phyloP scores from a whole-genome alignment of 2,329 filamentous ascomycete genomes.

The Pseudogymnoascus sp. region DNA sequence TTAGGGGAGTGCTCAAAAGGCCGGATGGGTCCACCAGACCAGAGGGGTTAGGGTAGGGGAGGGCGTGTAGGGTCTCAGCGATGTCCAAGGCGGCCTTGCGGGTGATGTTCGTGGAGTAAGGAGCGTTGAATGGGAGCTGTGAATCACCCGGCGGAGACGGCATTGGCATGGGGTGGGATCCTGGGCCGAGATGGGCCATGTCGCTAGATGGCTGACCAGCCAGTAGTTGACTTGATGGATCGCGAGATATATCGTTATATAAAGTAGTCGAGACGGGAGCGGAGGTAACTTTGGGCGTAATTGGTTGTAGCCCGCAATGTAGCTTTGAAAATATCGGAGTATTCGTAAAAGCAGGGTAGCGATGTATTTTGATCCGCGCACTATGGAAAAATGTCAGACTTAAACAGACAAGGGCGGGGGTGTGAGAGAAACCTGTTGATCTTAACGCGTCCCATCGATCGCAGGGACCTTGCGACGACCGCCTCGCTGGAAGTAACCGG shows the following conservation, averaged over 20 bases:
- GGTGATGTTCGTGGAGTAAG: slow-evolving; percentile 43
- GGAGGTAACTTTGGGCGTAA: slow-evolving; percentile 20
- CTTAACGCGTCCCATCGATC: slow-evolving; percentile 43
- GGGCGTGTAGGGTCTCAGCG: slow-evolving; percentile 37
- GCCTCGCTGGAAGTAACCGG: slow-evolving; percentile 34
- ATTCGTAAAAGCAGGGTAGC: slow-evolving; percentile 45
- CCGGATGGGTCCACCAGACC: neutral
- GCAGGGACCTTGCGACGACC: slow-evolving; percentile 37
- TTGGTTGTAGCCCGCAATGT: slow-evolving; percentile 41
- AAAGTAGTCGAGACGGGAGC: slow-evolving; percentile 1
- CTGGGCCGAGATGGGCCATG: neutral
- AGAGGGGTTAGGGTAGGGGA: slow-evolving; percentile 40
- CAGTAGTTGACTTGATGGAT: slow-evolving; percentile 10
- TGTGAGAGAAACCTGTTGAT: slow-evolving; percentile 36
- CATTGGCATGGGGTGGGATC: neutral
- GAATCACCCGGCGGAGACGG: neutral
- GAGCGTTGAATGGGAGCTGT: slow-evolving; percentile 38
- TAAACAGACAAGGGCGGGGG: neutral
- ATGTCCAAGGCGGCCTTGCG: slow-evolving; percentile 43
- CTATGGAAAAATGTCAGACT: slow-evolving; percentile 24
- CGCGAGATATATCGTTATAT: neutral
- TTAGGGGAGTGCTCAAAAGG: neutral
- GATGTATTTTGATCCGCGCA: slow-evolving; percentile 45
- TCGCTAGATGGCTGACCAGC: neutral
- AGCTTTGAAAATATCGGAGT: slow-evolving; percentile 42